Conservation (phyloP, 1,284 basidiomycete species). For the Fistulinella cinereoalba region DNA sequence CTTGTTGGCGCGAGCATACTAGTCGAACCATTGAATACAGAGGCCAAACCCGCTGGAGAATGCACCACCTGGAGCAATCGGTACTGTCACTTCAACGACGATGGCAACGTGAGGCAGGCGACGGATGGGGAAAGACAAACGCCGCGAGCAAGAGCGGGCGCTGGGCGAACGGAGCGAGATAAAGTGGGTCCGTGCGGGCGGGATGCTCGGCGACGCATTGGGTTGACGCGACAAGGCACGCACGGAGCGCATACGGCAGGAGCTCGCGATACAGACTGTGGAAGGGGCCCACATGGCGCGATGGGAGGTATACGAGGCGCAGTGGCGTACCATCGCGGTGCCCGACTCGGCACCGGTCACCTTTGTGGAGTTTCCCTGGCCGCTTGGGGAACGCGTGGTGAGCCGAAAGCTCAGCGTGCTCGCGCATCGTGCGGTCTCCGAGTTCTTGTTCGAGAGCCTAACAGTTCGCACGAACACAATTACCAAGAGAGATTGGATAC, state of each 20-base stretch:
- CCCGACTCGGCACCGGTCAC: slow-evolving; percentile 11
- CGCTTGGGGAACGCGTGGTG: slow-evolving; percentile 35
- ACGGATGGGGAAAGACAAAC: slow-evolving; percentile 9
- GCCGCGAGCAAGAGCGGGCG: slow-evolving; percentile 31
- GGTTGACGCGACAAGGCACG: slow-evolving; percentile 50
- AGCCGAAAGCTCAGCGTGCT: slow-evolving; percentile 36
- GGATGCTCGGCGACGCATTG: slow-evolving; percentile 47
- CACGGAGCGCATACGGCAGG: slow-evolving; percentile 36
- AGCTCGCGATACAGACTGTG: slow-evolving; percentile 20
- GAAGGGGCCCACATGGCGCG: slow-evolving; percentile 24
- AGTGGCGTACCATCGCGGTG: slow-evolving; percentile 42
- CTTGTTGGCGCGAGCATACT: background rate
- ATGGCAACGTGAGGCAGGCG: slow-evolving; percentile 4
- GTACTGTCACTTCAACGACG: background rate
- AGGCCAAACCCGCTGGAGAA: background rate
- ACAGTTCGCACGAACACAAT: slow-evolving; percentile 39
- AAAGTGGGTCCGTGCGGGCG: slow-evolving; percentile 58
- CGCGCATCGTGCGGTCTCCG: slow-evolving; percentile 41
- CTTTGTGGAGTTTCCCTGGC: slow-evolving; percentile 63
- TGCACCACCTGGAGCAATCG: slow-evolving; percentile 7
- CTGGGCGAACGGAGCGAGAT: slow-evolving; percentile 45
- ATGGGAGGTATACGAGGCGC: slow-evolving; percentile 51
- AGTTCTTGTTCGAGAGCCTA: slow-evolving; percentile 55
- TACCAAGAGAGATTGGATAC: slow-evolving; percentile 52
- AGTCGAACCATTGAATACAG: background rate